Evolutionary conservation across 2,329 filamentous ascomycete genomes (phyloP), one percentile per base, ranked within the genome.

Genomic region (Cercospora nicotianae): DNA sequence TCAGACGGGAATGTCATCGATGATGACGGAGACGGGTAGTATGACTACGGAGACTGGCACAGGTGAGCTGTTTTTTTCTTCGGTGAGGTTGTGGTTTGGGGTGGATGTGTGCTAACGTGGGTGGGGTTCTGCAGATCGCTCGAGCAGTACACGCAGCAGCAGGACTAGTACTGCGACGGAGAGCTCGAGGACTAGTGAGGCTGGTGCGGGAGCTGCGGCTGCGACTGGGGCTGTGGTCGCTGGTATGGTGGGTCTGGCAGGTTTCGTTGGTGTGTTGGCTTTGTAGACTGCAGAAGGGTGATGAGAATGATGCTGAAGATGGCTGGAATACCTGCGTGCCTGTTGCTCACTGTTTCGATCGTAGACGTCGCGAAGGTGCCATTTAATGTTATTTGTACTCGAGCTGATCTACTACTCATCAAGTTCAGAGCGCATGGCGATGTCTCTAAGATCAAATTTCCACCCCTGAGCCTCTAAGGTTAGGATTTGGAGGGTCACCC

Each of bases 141-240:
- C 45, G 10, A 51, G 18, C 23, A 58, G 23, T 31, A 28, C 53
- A 3, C 26, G 53, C 16, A 58, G 20, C 16, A 45, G 33, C 13
- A 39, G n/a, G 28, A 70, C 70, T 42, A 77, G 68, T 30, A 82
- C 82, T 60, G 84, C 77, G 42, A 80, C 82, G 18, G 80, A 82
- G 61, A 84, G 79, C 63, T 81, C 80, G 63, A 76, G 69, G 71
- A 83, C 77, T 45, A 81, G 62, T 73, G 67, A 42, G 78, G 79
- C 67, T 28, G 64, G 51, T 18, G 59, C 42, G 20, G 79, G 66
- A 18, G 60, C 16, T 33, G 59, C 42, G 9, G 60, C 30, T 8
- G 30, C 36, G 8, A 51, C 59, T 30, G 60, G 48, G 5, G 31
- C 75, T 61, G 75, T 18, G 23, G 57, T 57, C 42, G 42, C 51